Evolutionary conservation across 306 rosid genomes (phyloP), one percentile per base, ranked within the genome.

Genomic region (Medicago lupulina): DNA sequence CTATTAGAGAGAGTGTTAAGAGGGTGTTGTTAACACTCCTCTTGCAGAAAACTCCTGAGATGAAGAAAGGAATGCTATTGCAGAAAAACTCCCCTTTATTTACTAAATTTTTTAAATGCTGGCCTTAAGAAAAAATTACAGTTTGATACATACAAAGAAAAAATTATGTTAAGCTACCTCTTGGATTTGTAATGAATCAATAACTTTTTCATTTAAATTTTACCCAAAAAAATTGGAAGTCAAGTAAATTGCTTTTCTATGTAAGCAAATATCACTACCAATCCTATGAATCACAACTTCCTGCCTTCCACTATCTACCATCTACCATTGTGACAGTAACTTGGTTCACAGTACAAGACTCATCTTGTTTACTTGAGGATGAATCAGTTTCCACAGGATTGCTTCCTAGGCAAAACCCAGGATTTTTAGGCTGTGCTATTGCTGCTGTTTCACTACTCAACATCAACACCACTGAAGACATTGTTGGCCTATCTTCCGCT

Each of bases 401-500:
- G 41, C 82, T 85, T 59, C 82, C 86, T 7, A 82, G 59, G 68
- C 88, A 85, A 61, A 82, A 85, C 16, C 88, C 86, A 0, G 88
- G 88, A 58, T 34, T 79, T 60, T 71, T 79, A 7, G 88, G 88
- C 6, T 85, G 75, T 18, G 82, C 74, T 79, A 85, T 76, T 39
- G 67, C 36, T 67, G 79, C 78, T 72, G 80, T 72, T 46, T 85
- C 88, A 62, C 86, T 85, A 19, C 86, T 85, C 71, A 85, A 47
- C 88, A 85, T 85, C 80, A 85, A 67, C 0, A 85, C 86, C 78
- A 79, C 88, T 5, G 88, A 73, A 67, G 88, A 67, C 88, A 85
- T 85, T 60, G 82, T 76, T 53, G 88, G 88, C 31, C 88, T 79
- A 69, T 85, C 86, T 79, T 85, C 88, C 36, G 88, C 86, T 5